Conservation (phyloP, 2,329 filamentous ascomycete genomes). For the Cordyceps tenuipes region DNA sequence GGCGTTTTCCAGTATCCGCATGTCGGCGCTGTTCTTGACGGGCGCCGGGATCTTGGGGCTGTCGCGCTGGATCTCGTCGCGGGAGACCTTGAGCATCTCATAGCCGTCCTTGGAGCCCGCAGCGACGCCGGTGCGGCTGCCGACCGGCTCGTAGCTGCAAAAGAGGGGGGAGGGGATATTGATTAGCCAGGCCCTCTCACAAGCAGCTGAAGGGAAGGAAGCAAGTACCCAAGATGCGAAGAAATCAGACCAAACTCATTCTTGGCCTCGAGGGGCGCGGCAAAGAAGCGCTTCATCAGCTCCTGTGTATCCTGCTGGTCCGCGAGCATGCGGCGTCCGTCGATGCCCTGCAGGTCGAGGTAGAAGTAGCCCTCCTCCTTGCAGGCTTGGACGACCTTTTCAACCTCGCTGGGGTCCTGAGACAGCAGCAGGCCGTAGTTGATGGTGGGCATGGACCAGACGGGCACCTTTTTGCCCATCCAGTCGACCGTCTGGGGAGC, state of each 20-base stretch:
- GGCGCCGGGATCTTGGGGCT: slow-evolving; percentile 37
- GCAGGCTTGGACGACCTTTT: slow-evolving; percentile 41
- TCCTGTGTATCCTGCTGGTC: slow-evolving; percentile 44
- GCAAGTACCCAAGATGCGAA: slow-evolving; percentile 39
- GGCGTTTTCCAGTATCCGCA: slow-evolving; percentile 39
- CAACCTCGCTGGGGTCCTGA: slow-evolving; percentile 44
- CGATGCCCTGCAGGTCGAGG: slow-evolving; percentile 43
- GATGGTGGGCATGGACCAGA: slow-evolving; percentile 44
- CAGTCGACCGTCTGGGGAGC: slow-evolving; percentile 37
- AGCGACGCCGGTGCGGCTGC: slow-evolving; percentile 38
- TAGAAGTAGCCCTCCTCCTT: slow-evolving; percentile 48
- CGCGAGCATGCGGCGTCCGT: slow-evolving; percentile 43
- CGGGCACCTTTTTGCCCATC: slow-evolving; percentile 40
- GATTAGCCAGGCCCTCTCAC: background rate
- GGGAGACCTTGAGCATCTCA: slow-evolving; percentile 45
- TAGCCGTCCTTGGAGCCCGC: slow-evolving; percentile 42
- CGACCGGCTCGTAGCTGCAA: slow-evolving; percentile 40
- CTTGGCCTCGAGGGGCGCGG: slow-evolving; percentile 43
- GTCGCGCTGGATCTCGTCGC: slow-evolving; percentile 40
- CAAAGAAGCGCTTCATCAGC: slow-evolving; percentile 50
- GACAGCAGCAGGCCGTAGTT: slow-evolving; percentile 44
- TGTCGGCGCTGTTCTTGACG: slow-evolving; percentile 40
- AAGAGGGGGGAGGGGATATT: background rate
- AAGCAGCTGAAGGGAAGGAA: no score
- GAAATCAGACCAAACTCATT: slow-evolving; percentile 48